Conservation (phyloP, 2,329 filamentous ascomycete genomes). For the Aspergillus fumigatiaffinis region DNA sequence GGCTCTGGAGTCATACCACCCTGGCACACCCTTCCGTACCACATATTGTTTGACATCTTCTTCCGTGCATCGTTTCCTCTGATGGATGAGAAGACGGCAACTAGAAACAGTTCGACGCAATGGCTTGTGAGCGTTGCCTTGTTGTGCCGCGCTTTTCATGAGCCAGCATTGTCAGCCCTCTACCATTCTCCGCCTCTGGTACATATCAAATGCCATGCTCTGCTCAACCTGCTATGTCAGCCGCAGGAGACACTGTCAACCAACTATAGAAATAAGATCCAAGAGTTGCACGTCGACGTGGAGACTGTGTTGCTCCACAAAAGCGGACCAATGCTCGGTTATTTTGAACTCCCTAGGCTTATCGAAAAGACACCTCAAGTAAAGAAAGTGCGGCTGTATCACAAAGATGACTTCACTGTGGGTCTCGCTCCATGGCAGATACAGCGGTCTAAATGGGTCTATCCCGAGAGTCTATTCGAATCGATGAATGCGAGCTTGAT, state of each 20-base stretch:
- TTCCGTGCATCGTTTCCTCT: conserved; percentile 60
- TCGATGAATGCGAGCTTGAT: conserved; percentile 52
- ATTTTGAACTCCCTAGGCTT: conserved; percentile 55
- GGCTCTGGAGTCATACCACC: conserved; percentile 45
- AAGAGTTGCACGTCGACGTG: conserved; percentile 66
- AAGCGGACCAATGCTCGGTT: conserved; percentile 50
- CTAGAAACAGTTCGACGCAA: conserved; percentile 24
- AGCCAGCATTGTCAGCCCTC: conserved; percentile 69
- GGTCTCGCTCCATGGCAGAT: conserved; percentile 30
- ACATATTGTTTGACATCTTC: conserved; percentile 67
- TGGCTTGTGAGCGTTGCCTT: conserved; percentile 65
- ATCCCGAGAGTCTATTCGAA: conserved; percentile 62
- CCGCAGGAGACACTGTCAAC: conserved; percentile 48
- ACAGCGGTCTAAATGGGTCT: conserved; percentile 57
- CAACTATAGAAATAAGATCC: conserved; percentile 69
- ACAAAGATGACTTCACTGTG: conserved; percentile 56
- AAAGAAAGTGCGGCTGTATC: conserved; percentile 66
- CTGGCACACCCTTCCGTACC: conserved; percentile 63
- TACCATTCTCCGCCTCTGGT: conserved; percentile 67
- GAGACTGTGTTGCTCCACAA: conserved; percentile 52
- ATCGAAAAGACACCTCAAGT: conserved; percentile 64
- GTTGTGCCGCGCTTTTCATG: conserved; percentile 62
- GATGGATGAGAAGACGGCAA: conserved; percentile 33
- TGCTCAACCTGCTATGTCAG: conserved; percentile 54
- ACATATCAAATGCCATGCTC: conserved; percentile 45